Percentiles rank a stretch among this genome's conserved stretches.
Conservation (phyloP, 2,329 filamentous ascomycete genomes). For the Sclerotinia subarctica region DNA sequence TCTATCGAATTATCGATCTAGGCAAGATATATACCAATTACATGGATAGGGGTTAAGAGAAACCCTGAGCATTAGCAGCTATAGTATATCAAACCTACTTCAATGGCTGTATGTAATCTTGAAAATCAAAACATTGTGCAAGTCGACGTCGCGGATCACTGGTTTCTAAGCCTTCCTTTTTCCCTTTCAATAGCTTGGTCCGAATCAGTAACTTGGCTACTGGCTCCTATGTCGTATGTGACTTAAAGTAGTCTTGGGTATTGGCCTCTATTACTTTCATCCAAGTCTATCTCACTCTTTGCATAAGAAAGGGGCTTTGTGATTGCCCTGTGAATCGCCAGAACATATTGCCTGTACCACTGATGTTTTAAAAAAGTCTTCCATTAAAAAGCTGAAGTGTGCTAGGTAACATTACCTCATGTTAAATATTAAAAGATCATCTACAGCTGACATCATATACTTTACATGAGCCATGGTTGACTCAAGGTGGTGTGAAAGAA, state of each 20-base stretch:
- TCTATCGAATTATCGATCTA: no score
- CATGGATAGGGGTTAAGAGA: no score
- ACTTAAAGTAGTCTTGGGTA: background rate
- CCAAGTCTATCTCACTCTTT: background rate
- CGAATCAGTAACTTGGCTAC: background rate
- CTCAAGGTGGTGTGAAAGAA: background rate
- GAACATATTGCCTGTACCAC: background rate
- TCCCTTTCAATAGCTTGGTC: background rate
- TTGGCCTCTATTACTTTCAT: background rate
- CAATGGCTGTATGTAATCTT: no score
- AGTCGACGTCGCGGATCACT: background rate
- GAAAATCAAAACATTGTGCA: no score
- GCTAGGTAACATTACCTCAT: background rate
- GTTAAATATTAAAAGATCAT: background rate
- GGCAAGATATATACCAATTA: no score
- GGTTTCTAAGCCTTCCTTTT: no score
- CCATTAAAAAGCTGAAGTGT: background rate
- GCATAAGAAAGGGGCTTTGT: background rate
- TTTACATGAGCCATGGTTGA: background rate
- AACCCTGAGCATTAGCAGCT: background rate
- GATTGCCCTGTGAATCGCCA: background rate
- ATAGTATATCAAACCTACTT: no score
- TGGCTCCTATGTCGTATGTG: no score
- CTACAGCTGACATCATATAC: constrained; percentile 1
- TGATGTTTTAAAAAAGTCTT: background rate